A percentile compares a stretch with the other conserved stretches of the same genome.
phyloP scores from a whole-genome alignment of 768 basidiomycete genomes.

The Lyophyllum decastes region DNA sequence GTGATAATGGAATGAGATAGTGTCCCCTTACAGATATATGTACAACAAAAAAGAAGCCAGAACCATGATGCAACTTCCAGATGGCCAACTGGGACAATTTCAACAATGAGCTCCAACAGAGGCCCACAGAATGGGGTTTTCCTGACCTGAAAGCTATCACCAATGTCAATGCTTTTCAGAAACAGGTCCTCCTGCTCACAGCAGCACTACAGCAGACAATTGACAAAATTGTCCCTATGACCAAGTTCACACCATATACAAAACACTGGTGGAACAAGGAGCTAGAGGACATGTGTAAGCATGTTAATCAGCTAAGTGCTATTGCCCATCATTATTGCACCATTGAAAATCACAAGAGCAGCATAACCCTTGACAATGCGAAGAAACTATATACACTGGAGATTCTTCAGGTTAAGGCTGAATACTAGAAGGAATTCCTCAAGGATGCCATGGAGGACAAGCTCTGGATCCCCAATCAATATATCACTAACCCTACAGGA shows the following conservation, averaged over 20 bases:
- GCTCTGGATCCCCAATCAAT: constrained; percentile 15
- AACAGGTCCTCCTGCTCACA: not conserved
- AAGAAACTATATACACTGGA: not conserved
- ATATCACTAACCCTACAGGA: not conserved
- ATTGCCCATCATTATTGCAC: not conserved
- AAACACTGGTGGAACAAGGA: constrained; percentile 3
- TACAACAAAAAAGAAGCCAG: too few relatives aligned
- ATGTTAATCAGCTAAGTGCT: not conserved
- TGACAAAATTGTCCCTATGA: not conserved
- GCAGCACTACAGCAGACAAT: constrained; percentile 1
- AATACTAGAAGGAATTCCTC: constrained; percentile 18
- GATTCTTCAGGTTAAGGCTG: constrained; percentile 1
- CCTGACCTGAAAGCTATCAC: constrained; percentile 27
- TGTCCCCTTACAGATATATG: too few relatives aligned
- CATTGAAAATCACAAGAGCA: not conserved
- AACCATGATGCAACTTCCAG: too few relatives aligned
- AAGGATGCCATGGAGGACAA: not conserved
- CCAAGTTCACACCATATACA: not conserved
- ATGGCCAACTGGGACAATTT: too few relatives aligned
- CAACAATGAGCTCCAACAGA: too few relatives aligned
- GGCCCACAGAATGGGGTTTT: too few relatives aligned
- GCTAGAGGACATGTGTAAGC: not conserved
- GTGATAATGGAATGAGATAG: too few relatives aligned
- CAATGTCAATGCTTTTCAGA: constrained; percentile 11
- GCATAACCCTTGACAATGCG: not conserved